Evolutionary conservation across 176 grass and related monocot genomes (phyloP).

Genomic region (Aegilops longissima): DNA sequence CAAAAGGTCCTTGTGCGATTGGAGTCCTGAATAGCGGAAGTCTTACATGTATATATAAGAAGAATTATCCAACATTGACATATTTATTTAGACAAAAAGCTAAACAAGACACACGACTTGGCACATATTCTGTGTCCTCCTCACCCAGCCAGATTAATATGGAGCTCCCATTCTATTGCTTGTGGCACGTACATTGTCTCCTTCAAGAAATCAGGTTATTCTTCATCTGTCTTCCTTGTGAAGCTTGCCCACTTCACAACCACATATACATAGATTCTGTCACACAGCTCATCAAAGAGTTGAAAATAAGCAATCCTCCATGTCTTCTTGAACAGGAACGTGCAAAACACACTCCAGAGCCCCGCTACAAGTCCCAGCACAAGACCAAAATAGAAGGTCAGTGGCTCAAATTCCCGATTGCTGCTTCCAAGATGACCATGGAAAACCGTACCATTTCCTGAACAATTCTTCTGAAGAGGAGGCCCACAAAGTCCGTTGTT

Average conservation of each 20-base stretch:
- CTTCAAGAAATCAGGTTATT: not conserved
- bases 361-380: constrained; percentile 27
- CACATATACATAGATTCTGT: not conserved
- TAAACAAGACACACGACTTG: not conserved
- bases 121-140: not conserved
- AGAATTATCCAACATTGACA: too few species aligned
- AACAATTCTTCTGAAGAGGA: constrained; percentile 25
- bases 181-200: not conserved
- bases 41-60: too few species aligned
- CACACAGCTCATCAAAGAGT: not conserved
- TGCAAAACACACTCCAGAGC: constrained; percentile 25
- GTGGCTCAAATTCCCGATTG: not conserved
- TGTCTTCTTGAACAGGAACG: constrained; percentile 17
- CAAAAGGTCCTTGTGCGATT: too few species aligned
- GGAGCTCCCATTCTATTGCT: not conserved
- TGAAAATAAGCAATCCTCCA: constrained; percentile 36
- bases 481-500: constrained; percentile 26
- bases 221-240: not conserved
- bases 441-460: not conserved
- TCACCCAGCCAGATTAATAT: not conserved
- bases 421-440: not conserved
- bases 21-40: too few species aligned
- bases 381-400: not conserved
- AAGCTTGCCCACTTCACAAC: not conserved
- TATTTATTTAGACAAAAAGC: not conserved